Percentiles rank a stretch among this genome's conserved stretches.
Conservation (phyloP, 257 asterid species). For the Avicennia marina region DNA sequence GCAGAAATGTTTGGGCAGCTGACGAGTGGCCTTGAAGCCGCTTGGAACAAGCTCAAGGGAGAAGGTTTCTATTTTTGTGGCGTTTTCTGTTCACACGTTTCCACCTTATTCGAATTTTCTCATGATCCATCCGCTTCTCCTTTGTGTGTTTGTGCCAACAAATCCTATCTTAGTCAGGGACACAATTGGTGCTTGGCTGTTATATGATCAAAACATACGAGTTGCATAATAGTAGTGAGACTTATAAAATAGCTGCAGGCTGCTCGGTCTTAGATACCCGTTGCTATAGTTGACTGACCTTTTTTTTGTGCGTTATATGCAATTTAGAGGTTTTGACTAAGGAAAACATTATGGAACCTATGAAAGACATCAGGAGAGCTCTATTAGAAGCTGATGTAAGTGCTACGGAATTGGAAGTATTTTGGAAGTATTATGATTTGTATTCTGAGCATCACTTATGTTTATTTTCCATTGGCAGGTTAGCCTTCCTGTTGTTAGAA, state of each 20-base stretch:
- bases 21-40: constrained; percentile 81
- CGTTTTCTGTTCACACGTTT: neutral
- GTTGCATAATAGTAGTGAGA: no score
- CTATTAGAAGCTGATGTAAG: constrained; percentile 97
- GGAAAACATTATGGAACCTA: constrained; percentile 94
- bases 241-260: no score
- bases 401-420: neutral
- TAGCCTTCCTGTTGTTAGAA: constrained; percentile 96
- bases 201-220: no score
- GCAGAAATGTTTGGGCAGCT: constrained; percentile 99
- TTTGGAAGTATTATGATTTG: constrained; percentile 2
- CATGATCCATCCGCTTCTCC: no score
- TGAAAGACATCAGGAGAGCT: constrained; percentile 94
- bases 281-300: no score
- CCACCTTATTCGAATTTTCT: neutral
- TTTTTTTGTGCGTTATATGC: neutral
- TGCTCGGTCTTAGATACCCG: no score
- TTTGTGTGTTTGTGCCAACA: no score
- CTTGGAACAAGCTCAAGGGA: constrained; percentile 97
- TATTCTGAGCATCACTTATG: neutral
- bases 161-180: no score
- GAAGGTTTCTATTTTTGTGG: constrained; percentile 47
- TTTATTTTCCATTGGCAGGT: constrained; percentile 51
- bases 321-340: constrained; percentile 83
- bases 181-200: no score